Base-by-base conservation (phyloP, 352 stramenopile genomes). In the Phytophthora kernoviae region DNA sequence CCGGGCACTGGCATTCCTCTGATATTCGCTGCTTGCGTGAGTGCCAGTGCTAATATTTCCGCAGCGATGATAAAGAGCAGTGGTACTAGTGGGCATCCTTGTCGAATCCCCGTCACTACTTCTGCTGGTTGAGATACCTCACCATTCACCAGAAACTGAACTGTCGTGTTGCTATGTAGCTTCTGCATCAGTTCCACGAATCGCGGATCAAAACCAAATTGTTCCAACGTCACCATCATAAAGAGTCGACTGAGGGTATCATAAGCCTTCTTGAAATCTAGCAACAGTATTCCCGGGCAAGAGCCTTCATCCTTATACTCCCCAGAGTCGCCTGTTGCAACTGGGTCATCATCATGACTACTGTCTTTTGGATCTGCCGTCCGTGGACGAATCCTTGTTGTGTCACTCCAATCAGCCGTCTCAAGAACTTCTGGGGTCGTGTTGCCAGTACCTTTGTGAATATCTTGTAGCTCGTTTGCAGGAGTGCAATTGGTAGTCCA, bases 311-410 rank as follows among this genome's bases (percentile, higher is more conserved):
- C n/a, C n/a, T n/a, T n/a, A n/a, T n/a, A n/a, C n/a, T n/a, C n/a
- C n/a, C n/a, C n/a, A n/a, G n/a, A n/a, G n/a, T n/a, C 4, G 9
- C 36, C 18, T 2, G 2, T 37, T 45, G 20, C 4, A 55, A 14
- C 26, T 36, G 6, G 1, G 34, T 10, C 21, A 58, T 6, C 41
- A 44, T 58, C 40, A 51, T 58, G 0, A n/a, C 5, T 1, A 58
- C 30, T 1, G 51, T 18, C 17, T 9, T 8, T 1, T 51, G 8
- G 26, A 58, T 58, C 34, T 58, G 40, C 1, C 51, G 39, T 3
- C 30, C 40, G 12, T 44, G 40, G 2, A 58, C 51, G 10, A 58
- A 58, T 3, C 50, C 50, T 34, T 58, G 51, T 5, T 58, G 51
- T 1, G 51, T 51, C 5, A 7, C 20, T 1, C 51, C 51, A 21